Percentiles rank a stretch among this genome's conserved stretches.
Conservation (phyloP, 331 rosid species). For the Malus hybrid region DNA sequence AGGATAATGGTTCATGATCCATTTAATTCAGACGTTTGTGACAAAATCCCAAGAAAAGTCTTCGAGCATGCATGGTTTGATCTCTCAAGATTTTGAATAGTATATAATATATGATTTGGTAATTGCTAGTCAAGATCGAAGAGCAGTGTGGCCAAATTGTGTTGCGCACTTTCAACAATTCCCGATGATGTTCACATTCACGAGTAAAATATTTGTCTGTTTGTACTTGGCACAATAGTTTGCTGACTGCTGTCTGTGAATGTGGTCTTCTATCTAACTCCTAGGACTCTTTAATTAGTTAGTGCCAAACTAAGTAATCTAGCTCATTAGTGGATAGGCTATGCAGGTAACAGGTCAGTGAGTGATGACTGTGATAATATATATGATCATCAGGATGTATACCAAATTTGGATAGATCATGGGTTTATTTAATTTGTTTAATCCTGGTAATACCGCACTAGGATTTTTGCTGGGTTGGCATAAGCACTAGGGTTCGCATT, state of each 20-base stretch:
- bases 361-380: too few species aligned
- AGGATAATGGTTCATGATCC: neutral
- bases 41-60: slow-evolving; percentile 9
- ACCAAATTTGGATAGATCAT: too few species aligned
- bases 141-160: slow-evolving; percentile 27
- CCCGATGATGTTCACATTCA: slow-evolving; percentile 47
- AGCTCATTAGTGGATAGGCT: neutral
- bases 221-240: slow-evolving; percentile 38
- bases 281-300: neutral
- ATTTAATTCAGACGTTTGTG: neutral
- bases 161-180: slow-evolving; percentile 42
- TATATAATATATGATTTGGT: neutral
- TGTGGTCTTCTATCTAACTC: slow-evolving; percentile 14
- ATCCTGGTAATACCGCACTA: too few species aligned
- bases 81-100: neutral
- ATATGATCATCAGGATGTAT: neutral
- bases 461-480: neutral
- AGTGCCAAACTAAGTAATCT: neutral
- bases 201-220: slow-evolving; percentile 43
- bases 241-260: slow-evolving; percentile 9
- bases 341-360: slow-evolving; percentile 7
- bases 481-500: neutral
- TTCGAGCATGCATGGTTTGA: slow-evolving; percentile 9
- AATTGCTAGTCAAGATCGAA: slow-evolving; percentile 9
- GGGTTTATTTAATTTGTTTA: too few species aligned